Evolutionary conservation across 2,329 filamentous ascomycete genomes (phyloP), one percentile per base, ranked within the genome.

Genomic region (Tolypocladium nubicola): DNA sequence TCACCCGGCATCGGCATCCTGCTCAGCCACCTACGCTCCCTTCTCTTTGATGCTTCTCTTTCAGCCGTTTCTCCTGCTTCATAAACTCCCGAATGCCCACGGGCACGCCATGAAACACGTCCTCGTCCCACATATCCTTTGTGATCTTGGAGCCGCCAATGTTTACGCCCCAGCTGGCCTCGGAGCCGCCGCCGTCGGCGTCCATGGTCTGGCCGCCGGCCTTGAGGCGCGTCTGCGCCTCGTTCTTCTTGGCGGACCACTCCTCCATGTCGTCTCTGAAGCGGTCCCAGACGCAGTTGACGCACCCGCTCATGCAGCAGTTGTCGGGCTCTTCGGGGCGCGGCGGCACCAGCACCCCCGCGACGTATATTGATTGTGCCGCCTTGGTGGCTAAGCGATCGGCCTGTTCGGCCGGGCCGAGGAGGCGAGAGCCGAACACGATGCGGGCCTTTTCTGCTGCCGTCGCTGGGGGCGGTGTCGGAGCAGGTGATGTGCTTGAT

Each of bases 251-350:
- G 16, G 77, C 75, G 4, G 86, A 87, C 90, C 91, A 97, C 58
- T 89, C 88, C 71, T 97, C 92, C 73, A 97, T 80, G 55, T 97
- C 94, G 63, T 99, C 93, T 10, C 92, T 82, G 72, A 86, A 97
- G 56, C 84, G 79, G 65, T 97, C 92, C 92, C 92, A 97, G 3
- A 97, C 94, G 71, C 94, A 99, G 71, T 97, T 92, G 53, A 96
- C 93, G 70, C 94, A 99, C 3, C 94, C 94, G 67, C 89, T 94
- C 94, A 99, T 99, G 74, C 94, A 99, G 79, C 94, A 99, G 69
- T 99, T 97, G 67, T 97, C 94, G 4, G 94, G 94, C 73, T 99
- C 93, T 53, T 84, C 80, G 1, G 94, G 94, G 53, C 83, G 82
- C 0, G 91, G 92, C 2, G 94, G 94, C 5, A 97, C 87, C 21